Base-by-base conservation (phyloP, 495 filamentous ascomycete species). In the Astrothelium macrocarpum region DNA sequence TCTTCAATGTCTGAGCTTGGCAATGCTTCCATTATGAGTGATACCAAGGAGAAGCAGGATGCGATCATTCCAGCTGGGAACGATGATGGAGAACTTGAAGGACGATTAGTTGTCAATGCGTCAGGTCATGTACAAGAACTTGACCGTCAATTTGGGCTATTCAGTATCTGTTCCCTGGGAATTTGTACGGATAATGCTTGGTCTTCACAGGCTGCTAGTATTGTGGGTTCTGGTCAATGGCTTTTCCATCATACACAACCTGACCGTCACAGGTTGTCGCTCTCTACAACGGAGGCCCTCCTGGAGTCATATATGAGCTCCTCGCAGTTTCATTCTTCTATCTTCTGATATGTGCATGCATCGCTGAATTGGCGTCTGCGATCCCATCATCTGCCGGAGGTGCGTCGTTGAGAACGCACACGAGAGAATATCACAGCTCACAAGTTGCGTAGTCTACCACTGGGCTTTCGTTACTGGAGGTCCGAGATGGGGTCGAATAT, bases 361-460 rank as follows among this genome's bases (percentile, higher is more conserved):
- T 88, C 43, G 82, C 85, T 14, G 82, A 93, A 75, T 78, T 92
- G 58, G 85, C 90, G 16, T 91, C 88, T 0, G 82, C 87, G 0
- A 87, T 93, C 66, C 89, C 89, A 1, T 56, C 49, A 9, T 90
- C 87, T 0, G 84, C 87, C 10, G 87, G 85, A 16, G 49, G 49
- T 29, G 29, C 20, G 49, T 56, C n/a, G 16, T 29, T 9, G 14
- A 56, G 49, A 20, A 5, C 16, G 26, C 25, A 25, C 9, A 56
- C 25, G 2, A 29, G 7, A 1, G 12, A 29, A 26, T 9, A 14
- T 5, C 25, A 16, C 7, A 1, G 49, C 25, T 56, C 23, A 56
- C 25, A 0, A 2, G 20, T 56, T 56, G 9, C 16, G 10, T 26
- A 56, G 67, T 95, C 2, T 93, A 92, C 67, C 89, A 93, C 71